A percentile compares a stretch with the other conserved stretches of the same genome.
phyloP scores from a whole-genome alignment of 176 grass and related monocot species.

The Avena eriantha region DNA sequence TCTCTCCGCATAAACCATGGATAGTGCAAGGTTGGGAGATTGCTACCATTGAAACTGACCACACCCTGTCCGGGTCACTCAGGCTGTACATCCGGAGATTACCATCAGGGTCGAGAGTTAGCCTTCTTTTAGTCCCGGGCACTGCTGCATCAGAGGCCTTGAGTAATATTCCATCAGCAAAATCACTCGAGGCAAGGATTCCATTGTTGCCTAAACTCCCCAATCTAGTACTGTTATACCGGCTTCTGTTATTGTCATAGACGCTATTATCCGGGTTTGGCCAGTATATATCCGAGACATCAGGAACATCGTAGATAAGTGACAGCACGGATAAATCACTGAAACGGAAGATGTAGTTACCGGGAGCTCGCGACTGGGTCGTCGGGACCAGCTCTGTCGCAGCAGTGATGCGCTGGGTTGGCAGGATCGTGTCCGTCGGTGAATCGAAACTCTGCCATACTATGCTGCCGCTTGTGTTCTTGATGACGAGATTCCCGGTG shows the following conservation, averaged over 20 bases:
- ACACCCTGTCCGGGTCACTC: conserved; percentile 35
- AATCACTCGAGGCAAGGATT: conserved; percentile 39
- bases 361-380: not conserved
- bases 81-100: conserved; percentile 60
- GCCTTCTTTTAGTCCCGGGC: conserved; percentile 41
- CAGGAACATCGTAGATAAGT: conserved; percentile 44
- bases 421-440: conserved; percentile 59
- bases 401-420: conserved; percentile 49
- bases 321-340: conserved; percentile 44
- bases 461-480: conserved; percentile 12
- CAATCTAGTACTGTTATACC: conserved; percentile 44
- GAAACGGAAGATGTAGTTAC: conserved; percentile 51
- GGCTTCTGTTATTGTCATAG: conserved; percentile 29
- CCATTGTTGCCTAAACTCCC: conserved; percentile 41
- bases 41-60: conserved; percentile 55
- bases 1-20: conserved; percentile 52
- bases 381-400: conserved; percentile 42
- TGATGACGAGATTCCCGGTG: conserved; percentile 56
- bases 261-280: conserved; percentile 44
- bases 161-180: conserved; percentile 21
- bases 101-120: conserved; percentile 58
- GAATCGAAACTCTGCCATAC: conserved; percentile 67
- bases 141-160: conserved; percentile 42
- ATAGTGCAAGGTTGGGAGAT: conserved; percentile 55
- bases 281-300: conserved; percentile 62